Base-by-base conservation (phyloP, 768 basidiomycete genomes). In the Trametes elegans region DNA sequence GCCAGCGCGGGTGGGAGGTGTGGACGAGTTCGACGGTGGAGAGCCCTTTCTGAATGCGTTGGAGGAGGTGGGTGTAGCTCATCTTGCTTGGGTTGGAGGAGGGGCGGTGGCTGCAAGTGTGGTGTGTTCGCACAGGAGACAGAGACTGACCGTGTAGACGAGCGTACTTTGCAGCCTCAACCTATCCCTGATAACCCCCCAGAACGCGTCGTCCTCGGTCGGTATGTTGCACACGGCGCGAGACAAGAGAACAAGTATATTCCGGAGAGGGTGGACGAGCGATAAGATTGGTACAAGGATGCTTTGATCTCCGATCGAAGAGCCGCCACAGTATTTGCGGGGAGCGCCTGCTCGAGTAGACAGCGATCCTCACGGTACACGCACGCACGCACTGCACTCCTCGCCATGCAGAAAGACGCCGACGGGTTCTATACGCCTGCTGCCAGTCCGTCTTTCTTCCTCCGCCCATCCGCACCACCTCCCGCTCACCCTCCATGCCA, bases 391-490 rank as follows among this genome's bases (percentile, higher is more conserved):
- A 68, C n/a, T n/a, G n/a, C n/a, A n/a, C n/a, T n/a, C n/a, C n/a
- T n/a, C n/a, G 47, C 61, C 52, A 79, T 88, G 79, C 76, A 87
- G 67, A 90, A 87, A 72, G 88, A 89, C 69, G 86, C 80, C 48
- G 89, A 91, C 50, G 89, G 89, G 1, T 90, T 91, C 69, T 90
- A 87, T 66, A 83, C 77, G 18, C 78, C 87, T 6, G 75, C 73
- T 52, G 32, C 64, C 8, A 32, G 58, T 57, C 34, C 47, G 42
- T 39, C 13, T n/a, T n/a, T 27, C 40, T 16, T 42, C 24, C 14
- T 34, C 34, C 39, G 2, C 27, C 29, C 41, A 11, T 5, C 34
- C 34, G 34, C 49, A 28, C 14, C 32, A 39, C 28, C 28, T 39
- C 38, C 42, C 36, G 31, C 50, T 5, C 9, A 26, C 40, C 32